Conservation (phyloP, 495 filamentous ascomycete species). For the Articulospora tetracladia region DNA sequence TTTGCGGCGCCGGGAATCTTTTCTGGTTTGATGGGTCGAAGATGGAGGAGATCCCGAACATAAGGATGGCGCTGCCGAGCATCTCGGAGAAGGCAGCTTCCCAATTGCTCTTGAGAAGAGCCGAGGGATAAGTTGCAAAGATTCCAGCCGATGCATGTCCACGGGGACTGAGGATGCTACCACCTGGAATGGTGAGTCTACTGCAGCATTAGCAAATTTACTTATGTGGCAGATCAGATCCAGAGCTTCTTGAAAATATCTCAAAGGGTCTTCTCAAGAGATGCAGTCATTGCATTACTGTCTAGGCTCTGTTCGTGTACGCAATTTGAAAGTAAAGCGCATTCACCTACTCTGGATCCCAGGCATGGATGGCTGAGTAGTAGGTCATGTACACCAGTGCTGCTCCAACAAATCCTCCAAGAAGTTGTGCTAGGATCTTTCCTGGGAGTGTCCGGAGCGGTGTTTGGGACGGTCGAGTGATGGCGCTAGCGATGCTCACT, state of each 20-base stretch:
- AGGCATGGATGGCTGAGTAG: background rate
- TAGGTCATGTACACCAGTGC: background rate
- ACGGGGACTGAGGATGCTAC: background rate
- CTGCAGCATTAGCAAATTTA: no score
- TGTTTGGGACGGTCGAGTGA: background rate
- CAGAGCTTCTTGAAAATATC: no score
- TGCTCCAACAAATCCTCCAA: background rate
- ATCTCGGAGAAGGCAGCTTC: background rate
- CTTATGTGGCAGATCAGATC: no score
- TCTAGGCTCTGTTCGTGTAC: no score
- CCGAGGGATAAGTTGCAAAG: background rate
- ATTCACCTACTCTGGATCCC: background rate
- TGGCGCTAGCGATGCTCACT: background rate
- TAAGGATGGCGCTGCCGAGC: background rate
- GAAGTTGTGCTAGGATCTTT: background rate
- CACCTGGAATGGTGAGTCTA: background rate
- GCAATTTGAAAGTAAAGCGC: no score
- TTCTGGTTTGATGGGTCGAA: background rate
- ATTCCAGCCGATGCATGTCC: background rate
- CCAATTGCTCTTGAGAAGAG: background rate
- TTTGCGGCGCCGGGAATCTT: background rate
- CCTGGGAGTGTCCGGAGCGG: background rate
- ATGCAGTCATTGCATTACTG: no score
- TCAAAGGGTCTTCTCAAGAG: no score
- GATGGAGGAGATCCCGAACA: background rate